Percentiles rank a stretch among this genome's conserved stretches.
Conservation (phyloP, 2,329 filamentous ascomycete genomes). For the Aspergillus novofumigatus region DNA sequence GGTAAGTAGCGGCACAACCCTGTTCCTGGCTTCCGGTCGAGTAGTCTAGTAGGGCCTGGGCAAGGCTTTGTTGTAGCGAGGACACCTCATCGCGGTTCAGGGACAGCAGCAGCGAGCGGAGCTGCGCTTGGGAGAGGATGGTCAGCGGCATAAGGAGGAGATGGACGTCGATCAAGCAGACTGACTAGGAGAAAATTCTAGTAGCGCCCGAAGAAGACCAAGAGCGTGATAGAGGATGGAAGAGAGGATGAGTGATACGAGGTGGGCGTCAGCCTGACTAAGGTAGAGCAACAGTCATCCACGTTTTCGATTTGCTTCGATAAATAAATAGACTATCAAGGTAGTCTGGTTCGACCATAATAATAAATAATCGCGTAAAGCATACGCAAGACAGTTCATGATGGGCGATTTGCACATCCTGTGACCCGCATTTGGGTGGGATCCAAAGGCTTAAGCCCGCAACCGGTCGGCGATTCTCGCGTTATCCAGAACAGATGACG, state of each 20-base stretch:
- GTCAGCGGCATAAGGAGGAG: conserved; percentile 53
- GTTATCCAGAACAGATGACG: background rate
- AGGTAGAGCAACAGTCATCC: background rate
- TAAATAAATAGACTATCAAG: background rate
- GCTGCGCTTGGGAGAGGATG: conserved; percentile 54
- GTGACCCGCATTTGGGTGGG: background rate
- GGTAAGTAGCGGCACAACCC: conserved; percentile 56
- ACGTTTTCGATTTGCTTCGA: background rate
- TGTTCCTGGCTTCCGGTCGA: conserved; percentile 58
- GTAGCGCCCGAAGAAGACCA: background rate
- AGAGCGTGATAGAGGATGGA: background rate
- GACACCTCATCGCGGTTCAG: conserved; percentile 55
- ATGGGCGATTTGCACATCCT: background rate
- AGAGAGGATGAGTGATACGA: background rate
- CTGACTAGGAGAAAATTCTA: background rate
- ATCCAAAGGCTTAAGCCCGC: background rate
- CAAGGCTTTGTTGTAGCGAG: conserved; percentile 54
- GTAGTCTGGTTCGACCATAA: background rate
- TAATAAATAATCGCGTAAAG: background rate
- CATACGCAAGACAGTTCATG: background rate
- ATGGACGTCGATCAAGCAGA: background rate
- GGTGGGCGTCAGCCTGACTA: background rate
- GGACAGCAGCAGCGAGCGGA: conserved; percentile 52
- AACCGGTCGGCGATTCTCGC: background rate
- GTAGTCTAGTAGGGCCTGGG: conserved; percentile 61